Conservation (phyloP, 1,139 yeast species). For the Sugiyamaella castrensis region DNA sequence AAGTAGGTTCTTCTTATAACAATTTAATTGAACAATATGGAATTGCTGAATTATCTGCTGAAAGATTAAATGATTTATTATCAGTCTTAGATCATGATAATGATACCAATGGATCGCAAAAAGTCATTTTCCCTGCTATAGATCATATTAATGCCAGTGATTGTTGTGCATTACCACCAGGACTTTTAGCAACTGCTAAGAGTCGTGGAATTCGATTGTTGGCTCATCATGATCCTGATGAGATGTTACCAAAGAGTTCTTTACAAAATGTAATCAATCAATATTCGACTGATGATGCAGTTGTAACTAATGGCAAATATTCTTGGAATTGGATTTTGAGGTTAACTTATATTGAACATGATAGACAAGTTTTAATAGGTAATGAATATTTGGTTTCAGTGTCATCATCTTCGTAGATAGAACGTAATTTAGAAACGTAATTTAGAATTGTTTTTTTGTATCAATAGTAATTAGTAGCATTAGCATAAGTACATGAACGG, state of each 20-base stretch:
- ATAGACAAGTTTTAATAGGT: slow-evolving; percentile 32
- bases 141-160: slow-evolving; percentile 36
- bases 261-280: slow-evolving; percentile 9
- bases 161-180: slow-evolving; percentile 36
- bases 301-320: background rate
- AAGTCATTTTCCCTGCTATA: slow-evolving; percentile 23
- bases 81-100: slow-evolving; percentile 13
- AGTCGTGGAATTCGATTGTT: slow-evolving; percentile 30
- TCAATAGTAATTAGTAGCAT: too few relatives aligned
- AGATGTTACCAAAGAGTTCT: slow-evolving; percentile 24
- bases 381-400: slow-evolving; percentile 28
- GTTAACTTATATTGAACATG: slow-evolving; percentile 29
- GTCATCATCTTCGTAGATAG: background rate
- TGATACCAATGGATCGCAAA: too few relatives aligned
- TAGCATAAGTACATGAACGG: too few relatives aligned
- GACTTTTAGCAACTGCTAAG: slow-evolving; percentile 29
- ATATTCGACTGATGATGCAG: background rate
- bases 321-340: slow-evolving; percentile 33
- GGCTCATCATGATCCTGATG: slow-evolving; percentile 36
- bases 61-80: slow-evolving; percentile 24
- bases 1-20: slow-evolving; percentile 7
- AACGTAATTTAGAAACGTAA: too few relatives aligned
- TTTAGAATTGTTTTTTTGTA: too few relatives aligned
- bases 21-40: slow-evolving; percentile 27
- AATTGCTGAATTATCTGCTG: slow-evolving; percentile 32